These are phyloP conservation scores for Fusarium coffeatum DNA, from an alignment of 2,329 filamentous ascomycete genomes.

Conservation along the genomic window DNA sequence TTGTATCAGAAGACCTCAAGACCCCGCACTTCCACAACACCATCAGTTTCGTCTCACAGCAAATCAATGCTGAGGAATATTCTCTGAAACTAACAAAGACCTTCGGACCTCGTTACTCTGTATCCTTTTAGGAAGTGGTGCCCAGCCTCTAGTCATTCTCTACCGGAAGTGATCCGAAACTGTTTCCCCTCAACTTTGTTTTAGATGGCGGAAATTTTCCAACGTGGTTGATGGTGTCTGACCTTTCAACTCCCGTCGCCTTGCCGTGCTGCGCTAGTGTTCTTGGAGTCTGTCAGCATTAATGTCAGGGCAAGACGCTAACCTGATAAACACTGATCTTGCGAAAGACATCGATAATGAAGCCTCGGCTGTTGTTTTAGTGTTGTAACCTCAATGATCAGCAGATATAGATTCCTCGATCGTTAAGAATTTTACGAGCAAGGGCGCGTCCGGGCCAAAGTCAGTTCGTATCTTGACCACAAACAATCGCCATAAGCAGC, in stretches of 20 bases:
- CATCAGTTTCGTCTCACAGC: background rate
- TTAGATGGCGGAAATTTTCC: background rate
- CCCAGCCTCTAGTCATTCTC: background rate
- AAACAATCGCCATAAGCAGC: background rate
- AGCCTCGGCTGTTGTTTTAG: background rate
- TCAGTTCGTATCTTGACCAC: background rate
- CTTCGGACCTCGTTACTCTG: constrained; percentile 5
- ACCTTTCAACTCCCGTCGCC: background rate
- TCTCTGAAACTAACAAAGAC: background rate
- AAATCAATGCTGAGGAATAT: background rate
- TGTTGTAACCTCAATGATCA: background rate
- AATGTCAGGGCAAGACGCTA: background rate
- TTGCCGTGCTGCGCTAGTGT: background rate
- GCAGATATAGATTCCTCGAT: background rate
- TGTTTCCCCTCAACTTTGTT: background rate
- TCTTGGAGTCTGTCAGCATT: background rate
- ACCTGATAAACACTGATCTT: background rate
- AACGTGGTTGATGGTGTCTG: background rate
- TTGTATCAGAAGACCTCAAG: constrained; percentile 11
- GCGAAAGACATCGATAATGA: background rate
- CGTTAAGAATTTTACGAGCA: background rate
- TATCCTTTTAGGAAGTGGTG: constrained; percentile 12
- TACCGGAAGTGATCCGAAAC: background rate
- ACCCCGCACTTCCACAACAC: constrained; percentile 27
- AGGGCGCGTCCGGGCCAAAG: background rate